Conservation (phyloP, 2,329 filamentous ascomycete genomes). For the Pleurostoma richardsiae region DNA sequence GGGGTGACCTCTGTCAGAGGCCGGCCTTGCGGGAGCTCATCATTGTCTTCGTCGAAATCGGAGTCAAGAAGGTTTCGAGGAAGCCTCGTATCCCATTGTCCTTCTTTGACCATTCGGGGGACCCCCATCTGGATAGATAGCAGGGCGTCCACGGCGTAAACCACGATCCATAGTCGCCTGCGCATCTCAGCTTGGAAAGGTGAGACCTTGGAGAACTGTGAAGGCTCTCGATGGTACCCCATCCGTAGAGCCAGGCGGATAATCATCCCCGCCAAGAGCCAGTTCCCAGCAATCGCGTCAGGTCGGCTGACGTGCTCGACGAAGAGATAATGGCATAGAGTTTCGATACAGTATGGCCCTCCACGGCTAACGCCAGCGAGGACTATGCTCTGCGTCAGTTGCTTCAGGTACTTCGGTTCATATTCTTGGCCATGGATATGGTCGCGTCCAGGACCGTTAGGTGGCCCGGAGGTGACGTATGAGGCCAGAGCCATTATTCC, state of each 20-base stretch:
- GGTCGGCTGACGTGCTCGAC: not conserved
- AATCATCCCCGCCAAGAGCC: not conserved
- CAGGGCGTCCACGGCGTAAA: slow-evolving; percentile 1
- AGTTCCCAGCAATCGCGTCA: not conserved
- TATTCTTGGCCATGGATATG: not conserved
- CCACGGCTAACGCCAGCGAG: not conserved
- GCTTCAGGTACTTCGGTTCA: not conserved
- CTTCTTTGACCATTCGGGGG: not conserved
- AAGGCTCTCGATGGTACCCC: slow-evolving; percentile 6
- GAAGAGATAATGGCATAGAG: not conserved
- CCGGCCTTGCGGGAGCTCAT: slow-evolving; percentile 1
- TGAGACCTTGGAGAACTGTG: slow-evolving; percentile 1
- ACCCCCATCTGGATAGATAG: slow-evolving; percentile 5
- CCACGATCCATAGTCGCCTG: slow-evolving; percentile 1
- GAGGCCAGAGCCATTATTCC: too few species aligned
- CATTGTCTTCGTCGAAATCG: not conserved
- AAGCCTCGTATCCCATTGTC: slow-evolving; percentile 3
- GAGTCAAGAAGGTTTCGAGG: slow-evolving; percentile 4
- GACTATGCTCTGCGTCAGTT: not conserved
- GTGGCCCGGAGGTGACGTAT: too few species aligned
- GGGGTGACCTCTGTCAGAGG: slow-evolving; percentile 1
- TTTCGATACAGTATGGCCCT: not conserved
- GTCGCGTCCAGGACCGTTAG: too few species aligned
- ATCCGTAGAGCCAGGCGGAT: slow-evolving; percentile 1
- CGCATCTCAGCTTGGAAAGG: slow-evolving; percentile 2